Evolutionary conservation across 306 rosid species (phyloP), one percentile per base, ranked within the genome.

Genomic region (Cyclanthera cordifolia): DNA sequence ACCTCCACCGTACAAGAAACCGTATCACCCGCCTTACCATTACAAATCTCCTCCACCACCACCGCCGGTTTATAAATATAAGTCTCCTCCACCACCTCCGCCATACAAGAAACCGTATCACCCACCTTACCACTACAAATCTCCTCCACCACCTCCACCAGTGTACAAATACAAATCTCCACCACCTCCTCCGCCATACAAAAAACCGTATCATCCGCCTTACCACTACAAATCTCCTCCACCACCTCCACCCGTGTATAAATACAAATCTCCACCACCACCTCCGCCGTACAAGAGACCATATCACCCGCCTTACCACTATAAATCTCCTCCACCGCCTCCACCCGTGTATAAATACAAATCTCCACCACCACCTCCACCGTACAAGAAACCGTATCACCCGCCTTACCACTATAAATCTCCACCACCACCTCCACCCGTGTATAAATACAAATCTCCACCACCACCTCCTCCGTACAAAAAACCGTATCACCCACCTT

Each of bases 41-140:
- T 60, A 61, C 28, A 61, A 61, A 4, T 61, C 68, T 8, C 68
- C 68, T 0, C 68, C 68, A 0, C 68, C 68, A 4, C 68, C 67
- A 0, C 1, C 68, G 1, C 68, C 69, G 0, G 0, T 34, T 10
- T 20, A 61, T 2, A 12, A 61, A 1, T 41, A 61, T 0, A 61
- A 61, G 10, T 61, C 68, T 10, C 68, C 68, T 6, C 68, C 69
- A 17, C 69, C 67, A n/a, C 67, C 67, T 3, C 47, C 67, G 4
- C 67, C 67, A 6, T 17, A 34, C 67, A 60, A 34, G 0, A 57
- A 57, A 8, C 47, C 67, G 10, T 57, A 57, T 14, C 65, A 57
- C 21, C 67, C 67, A 0, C 0, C 34, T 7, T 17, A 58, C 4
- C n/a, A 58, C 7, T 41, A 61, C 7, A 61, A 61, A 4, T 61